Evolutionary conservation across 2,329 filamentous ascomycete species (phyloP).

Genomic region (Fusarium sambucinum): DNA sequence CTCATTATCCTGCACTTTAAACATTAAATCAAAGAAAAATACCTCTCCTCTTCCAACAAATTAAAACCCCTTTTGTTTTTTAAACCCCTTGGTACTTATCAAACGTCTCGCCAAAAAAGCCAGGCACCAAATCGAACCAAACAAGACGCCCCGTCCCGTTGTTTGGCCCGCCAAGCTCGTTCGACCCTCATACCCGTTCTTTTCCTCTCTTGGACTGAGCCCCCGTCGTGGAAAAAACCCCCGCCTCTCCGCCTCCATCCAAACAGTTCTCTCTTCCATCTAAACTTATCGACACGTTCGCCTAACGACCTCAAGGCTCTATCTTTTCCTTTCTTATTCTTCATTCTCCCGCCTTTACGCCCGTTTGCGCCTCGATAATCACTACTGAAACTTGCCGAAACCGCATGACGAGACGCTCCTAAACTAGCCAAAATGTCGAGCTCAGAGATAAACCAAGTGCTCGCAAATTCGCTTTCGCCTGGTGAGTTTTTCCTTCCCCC

Average conservation of each 20-base stretch:
- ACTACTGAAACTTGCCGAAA: slow-evolving; percentile 46
- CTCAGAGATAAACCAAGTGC: slow-evolving; percentile 97
- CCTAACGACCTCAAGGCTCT: slow-evolving; percentile 40
- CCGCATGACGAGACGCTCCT: slow-evolving; percentile 55
- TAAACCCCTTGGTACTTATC: slow-evolving; percentile 22
- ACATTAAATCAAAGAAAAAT: slow-evolving; percentile 10
- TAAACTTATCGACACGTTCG: slow-evolving; percentile 51
- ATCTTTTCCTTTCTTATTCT: slow-evolving; percentile 36
- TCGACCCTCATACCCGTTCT: slow-evolving; percentile 46
- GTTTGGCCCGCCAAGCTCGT: slow-evolving; percentile 39
- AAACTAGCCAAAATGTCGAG: slow-evolving; percentile 69
- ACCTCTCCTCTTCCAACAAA: slow-evolving; percentile 12
- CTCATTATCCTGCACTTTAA: not conserved
- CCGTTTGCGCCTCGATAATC: slow-evolving; percentile 29
- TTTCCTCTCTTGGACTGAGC: slow-evolving; percentile 44
- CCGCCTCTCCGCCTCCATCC: slow-evolving; percentile 49
- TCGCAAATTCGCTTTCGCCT: slow-evolving; percentile 94
- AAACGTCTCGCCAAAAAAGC: slow-evolving; percentile 16
- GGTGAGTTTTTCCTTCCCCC: slow-evolving; percentile 69
- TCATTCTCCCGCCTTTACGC: slow-evolving; percentile 24
- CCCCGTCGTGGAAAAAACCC: slow-evolving; percentile 45
- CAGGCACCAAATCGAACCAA: slow-evolving; percentile 27
- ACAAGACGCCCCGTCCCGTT: slow-evolving; percentile 23
- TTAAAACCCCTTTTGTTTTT: slow-evolving; percentile 11
- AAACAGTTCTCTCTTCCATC: slow-evolving; percentile 42